Base-by-base conservation (phyloP, 345 rosid genomes). In the Populus simonii region DNA sequence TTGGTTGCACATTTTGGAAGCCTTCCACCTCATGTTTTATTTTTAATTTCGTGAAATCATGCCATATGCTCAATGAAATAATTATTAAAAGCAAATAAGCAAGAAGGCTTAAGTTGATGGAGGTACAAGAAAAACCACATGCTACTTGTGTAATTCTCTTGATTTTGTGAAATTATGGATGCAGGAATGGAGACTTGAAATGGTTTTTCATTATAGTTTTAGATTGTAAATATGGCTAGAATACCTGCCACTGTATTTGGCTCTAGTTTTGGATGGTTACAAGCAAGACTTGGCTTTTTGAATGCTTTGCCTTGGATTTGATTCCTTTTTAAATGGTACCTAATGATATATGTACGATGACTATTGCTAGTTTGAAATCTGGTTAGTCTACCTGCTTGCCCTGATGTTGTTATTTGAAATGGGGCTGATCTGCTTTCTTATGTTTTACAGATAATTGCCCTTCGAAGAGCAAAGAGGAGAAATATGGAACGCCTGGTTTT, bases 401-500 rank as follows among this genome's bases (percentile, higher is more conserved):
- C 47, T 29, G 70, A 10, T 67, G 45, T 36, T 67, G 39, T 43
- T 20, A 67, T 38, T 9, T 17, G 4, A 8, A 31, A 35, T 67
- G 45, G 13, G n/a, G 20, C 8, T 18, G 41, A 31, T 31, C 41
- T 67, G 27, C 11, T 67, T 8, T 35, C 13, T 23, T 11, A 36
- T 51, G n/a, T 65, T 75, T 63, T 84, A 72, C 74, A 96, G 99
- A 93, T 96, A 75, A 76, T 96, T 87, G 98, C 99, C 74, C 97
- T 96, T 33, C 83, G 98, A 86, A 91, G 99, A 88, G 98, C 99
- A 6, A 96, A 96, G 91, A 88, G 94, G 79, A 96, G 99, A 89
- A 94, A 96, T 84, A 94, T 96, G 98, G 99, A 96, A 86, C 90
- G 98, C 49, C 82, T 96, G 85, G 91, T 92, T 71, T 87, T 96